Percentiles rank a stretch among this genome's conserved stretches.
phyloP scores from a whole-genome alignment of 352 stramenopile species.

The Globisporangium barbulae region DNA sequence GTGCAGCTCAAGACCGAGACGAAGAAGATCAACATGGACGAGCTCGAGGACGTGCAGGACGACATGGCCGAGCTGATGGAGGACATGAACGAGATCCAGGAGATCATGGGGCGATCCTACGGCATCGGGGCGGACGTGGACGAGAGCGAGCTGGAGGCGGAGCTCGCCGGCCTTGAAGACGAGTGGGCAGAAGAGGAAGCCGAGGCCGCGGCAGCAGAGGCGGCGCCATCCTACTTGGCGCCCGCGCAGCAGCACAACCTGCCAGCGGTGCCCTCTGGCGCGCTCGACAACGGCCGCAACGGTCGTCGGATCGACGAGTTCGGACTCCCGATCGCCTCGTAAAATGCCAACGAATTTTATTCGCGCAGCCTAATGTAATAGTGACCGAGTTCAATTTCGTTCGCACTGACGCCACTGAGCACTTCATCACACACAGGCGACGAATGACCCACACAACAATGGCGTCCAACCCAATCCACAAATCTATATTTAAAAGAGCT shows the following conservation, averaged over 20 bases:
- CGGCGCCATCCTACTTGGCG: slow-evolving; percentile 63
- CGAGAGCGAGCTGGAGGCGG: slow-evolving; percentile 93
- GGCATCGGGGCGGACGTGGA: slow-evolving; percentile 92
- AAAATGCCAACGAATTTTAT: neutral
- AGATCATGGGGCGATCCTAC: slow-evolving; percentile 95
- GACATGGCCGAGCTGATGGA: slow-evolving; percentile 97
- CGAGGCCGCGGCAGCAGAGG: slow-evolving; percentile 33
- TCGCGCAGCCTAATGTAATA: slow-evolving; percentile 8
- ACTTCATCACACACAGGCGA: neutral
- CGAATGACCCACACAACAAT: neutral
- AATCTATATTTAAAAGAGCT: slow-evolving; percentile 18
- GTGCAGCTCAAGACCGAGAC: slow-evolving; percentile 92
- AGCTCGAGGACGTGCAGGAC: slow-evolving; percentile 96
- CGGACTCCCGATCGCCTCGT: slow-evolving; percentile 52
- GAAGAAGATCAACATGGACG: slow-evolving; percentile 95
- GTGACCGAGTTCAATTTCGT: neutral
- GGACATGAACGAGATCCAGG: slow-evolving; percentile 98
- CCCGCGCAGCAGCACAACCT: slow-evolving; percentile 53
- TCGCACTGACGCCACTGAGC: neutral
- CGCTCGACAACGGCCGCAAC: slow-evolving; percentile 29
- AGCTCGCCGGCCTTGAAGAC: slow-evolving; percentile 93
- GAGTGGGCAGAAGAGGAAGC: slow-evolving; percentile 88
- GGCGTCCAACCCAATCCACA: slow-evolving; percentile 14
- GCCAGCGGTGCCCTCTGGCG: slow-evolving; percentile 46
- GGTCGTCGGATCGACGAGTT: slow-evolving; percentile 63